phyloP scores from a whole-genome alignment of 306 rosid species.

The Acacia acuminata region DNA sequence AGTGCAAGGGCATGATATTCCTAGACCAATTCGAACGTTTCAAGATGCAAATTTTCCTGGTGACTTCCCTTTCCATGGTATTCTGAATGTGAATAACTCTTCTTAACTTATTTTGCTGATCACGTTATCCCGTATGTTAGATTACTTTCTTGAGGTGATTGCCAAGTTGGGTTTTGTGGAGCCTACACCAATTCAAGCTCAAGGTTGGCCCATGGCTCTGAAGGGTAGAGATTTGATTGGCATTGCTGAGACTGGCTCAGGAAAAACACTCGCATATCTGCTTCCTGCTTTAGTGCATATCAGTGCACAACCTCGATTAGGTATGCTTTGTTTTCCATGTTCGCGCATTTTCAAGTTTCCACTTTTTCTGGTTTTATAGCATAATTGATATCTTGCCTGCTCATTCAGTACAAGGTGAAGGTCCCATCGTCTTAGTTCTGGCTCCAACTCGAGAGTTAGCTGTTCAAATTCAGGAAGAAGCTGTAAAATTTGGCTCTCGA shows the following conservation, averaged over 20 bases:
- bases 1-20: slow-evolving; percentile 82
- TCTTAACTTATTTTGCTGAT: slow-evolving; percentile 14
- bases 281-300: slow-evolving; percentile 91
- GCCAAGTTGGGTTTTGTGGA: slow-evolving; percentile 91
- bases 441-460: slow-evolving; percentile 98
- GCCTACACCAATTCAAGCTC: slow-evolving; percentile 97
- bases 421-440: slow-evolving; percentile 81
- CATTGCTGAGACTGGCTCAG: slow-evolving; percentile 99
- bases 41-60: slow-evolving; percentile 87
- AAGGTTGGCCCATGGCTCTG: slow-evolving; percentile 99
- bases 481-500: slow-evolving; percentile 65
- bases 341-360: background rate
- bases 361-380: slow-evolving; percentile 1
- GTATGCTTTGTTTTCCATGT: slow-evolving; percentile 43
- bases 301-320: slow-evolving; percentile 84
- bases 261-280: slow-evolving; percentile 89
- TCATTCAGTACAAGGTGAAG: slow-evolving; percentile 72
- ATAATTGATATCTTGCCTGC: slow-evolving; percentile 24
- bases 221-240: slow-evolving; percentile 94
- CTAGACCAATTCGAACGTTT: slow-evolving; percentile 72
- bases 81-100: slow-evolving; percentile 17
- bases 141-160: slow-evolving; percentile 80
- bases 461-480: slow-evolving; percentile 93
- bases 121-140: slow-evolving; percentile 43
- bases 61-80: slow-evolving; percentile 34